Evolutionary conservation across 306 rosid genomes (phyloP).

Genomic region (Cicer judaicum): DNA sequence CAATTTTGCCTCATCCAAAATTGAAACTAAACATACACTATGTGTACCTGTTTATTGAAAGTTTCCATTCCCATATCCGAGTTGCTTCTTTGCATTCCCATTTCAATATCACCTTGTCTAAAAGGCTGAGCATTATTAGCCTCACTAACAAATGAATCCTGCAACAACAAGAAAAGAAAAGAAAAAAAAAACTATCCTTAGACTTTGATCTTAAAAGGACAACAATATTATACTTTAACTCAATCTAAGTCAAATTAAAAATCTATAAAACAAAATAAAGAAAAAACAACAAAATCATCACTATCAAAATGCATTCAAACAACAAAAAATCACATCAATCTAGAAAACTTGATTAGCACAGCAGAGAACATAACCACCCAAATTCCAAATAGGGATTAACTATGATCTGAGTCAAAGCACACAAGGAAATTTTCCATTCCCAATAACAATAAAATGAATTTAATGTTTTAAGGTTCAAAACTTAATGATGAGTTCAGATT

Average conservation of each 20-base stretch:
- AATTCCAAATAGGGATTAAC: constrained; percentile 41
- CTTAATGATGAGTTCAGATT: constrained; percentile 33
- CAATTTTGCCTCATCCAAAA: too few species aligned
- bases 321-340: not conserved
- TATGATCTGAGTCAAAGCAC: constrained; percentile 29
- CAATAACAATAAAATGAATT: constrained; percentile 26
- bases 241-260: constrained; percentile 32
- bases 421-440: constrained; percentile 9
- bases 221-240: constrained; percentile 13
- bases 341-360: too few species aligned
- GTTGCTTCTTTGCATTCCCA: constrained; percentile 69
- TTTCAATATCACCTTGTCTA: constrained; percentile 78
- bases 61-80: constrained; percentile 72
- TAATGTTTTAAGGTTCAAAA: constrained; percentile 14
- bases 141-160: constrained; percentile 83
- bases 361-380: not conserved
- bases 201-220: constrained; percentile 33
- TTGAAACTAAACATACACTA: too few species aligned
- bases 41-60: constrained; percentile 82
- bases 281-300: not conserved
- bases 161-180: constrained; percentile 36
- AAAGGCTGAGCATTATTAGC: constrained; percentile 66
- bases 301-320: constrained; percentile 19
- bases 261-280: not conserved
- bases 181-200: constrained; percentile 14